These are phyloP conservation scores for Penicillium maclennaniae DNA, from an alignment of 495 filamentous ascomycete species.

Conservation along the genomic window DNA sequence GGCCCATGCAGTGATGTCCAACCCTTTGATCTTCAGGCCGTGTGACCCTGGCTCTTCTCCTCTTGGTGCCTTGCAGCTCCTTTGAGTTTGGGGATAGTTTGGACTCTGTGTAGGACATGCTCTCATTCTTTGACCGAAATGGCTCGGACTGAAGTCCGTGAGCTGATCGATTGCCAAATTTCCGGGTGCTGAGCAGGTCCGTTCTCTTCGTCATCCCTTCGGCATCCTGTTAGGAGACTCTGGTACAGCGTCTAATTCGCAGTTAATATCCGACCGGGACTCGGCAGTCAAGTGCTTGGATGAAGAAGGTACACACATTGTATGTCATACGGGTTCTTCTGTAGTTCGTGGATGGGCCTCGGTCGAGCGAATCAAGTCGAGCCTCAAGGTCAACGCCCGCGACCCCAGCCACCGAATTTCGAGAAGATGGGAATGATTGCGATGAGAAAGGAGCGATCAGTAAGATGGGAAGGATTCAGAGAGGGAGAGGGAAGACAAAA, in stretches of 20 bases:
- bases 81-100: conserved; percentile 10
- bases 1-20: conserved; percentile 41
- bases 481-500: conserved; percentile 5
- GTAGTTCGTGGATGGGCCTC: conserved; percentile 17
- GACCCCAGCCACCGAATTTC: conserved; percentile 40
- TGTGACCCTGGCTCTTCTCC: conserved; percentile 17
- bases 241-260: background rate
- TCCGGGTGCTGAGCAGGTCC: background rate
- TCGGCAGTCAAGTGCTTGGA: background rate
- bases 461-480: conserved; percentile 4
- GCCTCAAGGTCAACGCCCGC: conserved; percentile 14
- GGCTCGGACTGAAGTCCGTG: background rate
- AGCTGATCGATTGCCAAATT: background rate
- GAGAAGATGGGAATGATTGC: conserved; percentile 1
- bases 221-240: background rate
- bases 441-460: background rate
- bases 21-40: conserved; percentile 24
- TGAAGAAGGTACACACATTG: background rate
- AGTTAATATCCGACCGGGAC: conserved; percentile 1
- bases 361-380: conserved; percentile 18
- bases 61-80: conserved; percentile 16
- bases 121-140: background rate
- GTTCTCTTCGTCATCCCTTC: background rate
- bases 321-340: conserved; percentile 20
- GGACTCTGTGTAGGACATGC: background rate